phyloP scores from a whole-genome alignment of 495 filamentous ascomycete genomes.

The Penicillium chermesinum region DNA sequence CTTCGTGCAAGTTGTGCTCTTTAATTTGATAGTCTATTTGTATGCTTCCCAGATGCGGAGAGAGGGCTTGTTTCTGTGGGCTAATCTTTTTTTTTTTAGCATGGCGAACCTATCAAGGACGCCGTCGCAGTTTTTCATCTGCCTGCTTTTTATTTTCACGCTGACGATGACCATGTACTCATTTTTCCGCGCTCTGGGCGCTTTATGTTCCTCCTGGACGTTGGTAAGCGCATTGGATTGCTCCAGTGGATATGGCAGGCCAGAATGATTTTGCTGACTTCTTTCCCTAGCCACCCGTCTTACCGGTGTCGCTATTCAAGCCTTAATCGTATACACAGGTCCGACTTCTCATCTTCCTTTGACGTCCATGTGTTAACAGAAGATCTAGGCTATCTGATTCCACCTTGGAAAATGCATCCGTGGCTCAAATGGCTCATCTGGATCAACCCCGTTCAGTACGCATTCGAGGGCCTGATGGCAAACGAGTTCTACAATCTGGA shows the following conservation, averaged over 20 bases:
- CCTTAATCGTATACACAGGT: slow-evolving; percentile 69
- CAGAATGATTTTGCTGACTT: background rate
- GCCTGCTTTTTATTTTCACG: slow-evolving; percentile 52
- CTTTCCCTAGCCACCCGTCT: slow-evolving; percentile 40
- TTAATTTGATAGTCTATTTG: slow-evolving; percentile 75
- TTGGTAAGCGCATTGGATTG: slow-evolving; percentile 37
- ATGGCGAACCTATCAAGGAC: slow-evolving; percentile 59
- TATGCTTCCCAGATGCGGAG: no score
- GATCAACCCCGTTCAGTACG: slow-evolving; percentile 73
- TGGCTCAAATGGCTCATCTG: slow-evolving; percentile 78
- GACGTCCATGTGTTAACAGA: background rate
- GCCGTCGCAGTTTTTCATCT: slow-evolving; percentile 81
- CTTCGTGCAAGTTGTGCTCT: slow-evolving; percentile 63
- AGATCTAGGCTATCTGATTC: slow-evolving; percentile 63
- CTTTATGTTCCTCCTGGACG: slow-evolving; percentile 59
- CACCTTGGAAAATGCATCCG: slow-evolving; percentile 65
- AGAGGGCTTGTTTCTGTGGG: no score
- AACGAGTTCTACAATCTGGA: slow-evolving; percentile 52
- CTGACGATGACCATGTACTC: slow-evolving; percentile 74
- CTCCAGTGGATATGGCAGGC: no score
- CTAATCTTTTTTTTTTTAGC: no score
- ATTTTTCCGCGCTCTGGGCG: slow-evolving; percentile 70
- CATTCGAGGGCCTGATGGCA: slow-evolving; percentile 61
- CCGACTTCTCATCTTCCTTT: background rate
- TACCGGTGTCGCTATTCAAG: slow-evolving; percentile 58